Conservation (phyloP, 805 yeast species). For the Saccharomycopsis sp. region DNA sequence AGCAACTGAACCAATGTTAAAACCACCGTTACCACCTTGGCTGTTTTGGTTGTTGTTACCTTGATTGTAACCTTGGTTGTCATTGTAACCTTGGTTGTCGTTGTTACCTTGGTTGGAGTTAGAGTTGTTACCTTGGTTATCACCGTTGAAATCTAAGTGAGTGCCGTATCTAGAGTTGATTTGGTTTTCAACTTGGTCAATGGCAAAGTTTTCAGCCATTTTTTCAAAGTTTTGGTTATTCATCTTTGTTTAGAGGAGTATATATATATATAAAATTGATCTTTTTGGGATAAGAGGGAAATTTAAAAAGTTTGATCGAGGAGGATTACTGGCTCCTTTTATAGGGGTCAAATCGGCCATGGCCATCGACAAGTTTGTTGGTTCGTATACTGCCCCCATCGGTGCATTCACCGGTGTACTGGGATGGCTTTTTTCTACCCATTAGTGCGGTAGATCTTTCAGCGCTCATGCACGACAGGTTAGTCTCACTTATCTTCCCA, state of each 20-base stretch:
- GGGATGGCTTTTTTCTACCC: too few relatives aligned
- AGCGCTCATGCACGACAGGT: too few relatives aligned
- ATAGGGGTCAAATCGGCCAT: too few relatives aligned
- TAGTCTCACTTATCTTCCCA: too few relatives aligned
- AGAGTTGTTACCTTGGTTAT: conserved; percentile 6
- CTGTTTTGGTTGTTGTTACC: conserved; percentile 15
- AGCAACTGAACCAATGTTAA: conserved; percentile 14
- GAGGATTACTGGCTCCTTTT: too few relatives aligned
- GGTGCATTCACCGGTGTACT: too few relatives aligned
- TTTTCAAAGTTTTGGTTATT: conserved; percentile 10
- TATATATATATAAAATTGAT: too few relatives aligned
- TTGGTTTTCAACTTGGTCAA: conserved; percentile 19
- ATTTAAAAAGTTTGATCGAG: too few relatives aligned
- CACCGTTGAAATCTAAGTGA: conserved; percentile 18
- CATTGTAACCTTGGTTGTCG: conserved; percentile 14
- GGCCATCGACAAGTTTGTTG: too few relatives aligned
- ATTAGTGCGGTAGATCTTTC: too few relatives aligned
- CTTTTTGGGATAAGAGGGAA: too few relatives aligned
- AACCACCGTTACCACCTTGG: conserved; percentile 11
- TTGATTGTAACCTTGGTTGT: conserved; percentile 7
- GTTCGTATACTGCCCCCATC: too few relatives aligned
- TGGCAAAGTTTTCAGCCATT: conserved; percentile 11
- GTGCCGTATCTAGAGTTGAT: conserved; percentile 20
- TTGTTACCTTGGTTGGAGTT: conserved; percentile 12
- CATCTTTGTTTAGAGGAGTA: neutral